Evolutionary conservation across 2,329 filamentous ascomycete species (phyloP).

Genomic region (Fusarium burgessii): DNA sequence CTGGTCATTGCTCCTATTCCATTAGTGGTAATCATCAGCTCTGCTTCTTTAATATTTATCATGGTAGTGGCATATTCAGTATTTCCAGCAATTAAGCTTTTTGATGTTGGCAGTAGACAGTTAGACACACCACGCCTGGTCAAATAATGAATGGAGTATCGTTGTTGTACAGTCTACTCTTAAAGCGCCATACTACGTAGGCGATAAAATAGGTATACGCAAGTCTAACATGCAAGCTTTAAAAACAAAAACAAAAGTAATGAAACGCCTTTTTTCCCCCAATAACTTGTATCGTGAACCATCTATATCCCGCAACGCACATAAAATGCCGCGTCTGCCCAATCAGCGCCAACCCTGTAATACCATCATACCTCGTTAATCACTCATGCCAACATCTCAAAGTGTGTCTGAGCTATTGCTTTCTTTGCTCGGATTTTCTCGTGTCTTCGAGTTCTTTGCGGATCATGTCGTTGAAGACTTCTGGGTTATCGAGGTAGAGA

Average conservation of each 20-base stretch:
- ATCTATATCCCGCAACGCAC: slow-evolving; percentile 21
- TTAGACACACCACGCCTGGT: background rate
- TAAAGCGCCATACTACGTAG: slow-evolving; percentile 6
- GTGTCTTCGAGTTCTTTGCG: slow-evolving; percentile 67
- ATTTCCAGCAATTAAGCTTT: too few relatives aligned
- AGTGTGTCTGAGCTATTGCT: slow-evolving; percentile 16
- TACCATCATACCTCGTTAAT: background rate
- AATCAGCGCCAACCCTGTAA: slow-evolving; percentile 37
- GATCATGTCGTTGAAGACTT: slow-evolving; percentile 67
- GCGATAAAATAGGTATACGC: slow-evolving; percentile 38
- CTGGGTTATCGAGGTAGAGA: slow-evolving; percentile 70
- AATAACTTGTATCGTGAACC: slow-evolving; percentile 30
- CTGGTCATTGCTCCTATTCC: too few relatives aligned
- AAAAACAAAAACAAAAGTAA: background rate
- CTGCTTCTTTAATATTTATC: too few relatives aligned
- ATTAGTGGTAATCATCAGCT: too few relatives aligned
- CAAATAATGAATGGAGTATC: slow-evolving; percentile 1
- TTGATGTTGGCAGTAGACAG: too few relatives aligned
- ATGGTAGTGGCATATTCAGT: too few relatives aligned
- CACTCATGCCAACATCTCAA: background rate
- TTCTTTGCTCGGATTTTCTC: slow-evolving; percentile 48
- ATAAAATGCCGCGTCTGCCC: slow-evolving; percentile 15
- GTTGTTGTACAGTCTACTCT: slow-evolving; percentile 29
- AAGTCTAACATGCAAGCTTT: slow-evolving; percentile 25
- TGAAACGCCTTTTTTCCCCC: slow-evolving; percentile 33